Evolutionary conservation across 164 flowering plant species (phyloP).

Genomic region (Nelumbo lutea): DNA sequence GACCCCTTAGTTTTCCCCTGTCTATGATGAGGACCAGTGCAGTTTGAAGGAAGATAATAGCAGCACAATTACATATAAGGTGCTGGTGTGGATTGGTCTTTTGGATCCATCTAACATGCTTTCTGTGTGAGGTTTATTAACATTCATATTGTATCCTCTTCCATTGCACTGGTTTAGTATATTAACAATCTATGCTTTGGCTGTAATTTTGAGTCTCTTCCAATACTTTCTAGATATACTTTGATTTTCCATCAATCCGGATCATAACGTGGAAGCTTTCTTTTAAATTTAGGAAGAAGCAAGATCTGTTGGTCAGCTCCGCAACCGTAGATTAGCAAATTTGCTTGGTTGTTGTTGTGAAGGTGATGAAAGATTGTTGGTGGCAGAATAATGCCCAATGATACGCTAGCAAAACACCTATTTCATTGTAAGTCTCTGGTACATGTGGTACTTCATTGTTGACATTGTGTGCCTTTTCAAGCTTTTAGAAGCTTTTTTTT

Average conservation of each 20-base stretch:
- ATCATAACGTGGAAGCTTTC: not conserved
- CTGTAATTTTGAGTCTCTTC: not conserved
- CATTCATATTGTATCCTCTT: too few species aligned
- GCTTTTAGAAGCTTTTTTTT: not conserved
- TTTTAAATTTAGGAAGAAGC: conserved; percentile 75
- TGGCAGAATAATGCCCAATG: conserved; percentile 93
- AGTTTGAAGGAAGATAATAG: too few species aligned
- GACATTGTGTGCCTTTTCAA: not conserved
- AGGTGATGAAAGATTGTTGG: conserved; percentile 83
- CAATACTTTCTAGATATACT: not conserved
- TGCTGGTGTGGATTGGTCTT: too few species aligned
- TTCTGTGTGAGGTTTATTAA: too few species aligned
- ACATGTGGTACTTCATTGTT: not conserved
- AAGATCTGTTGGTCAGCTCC: conserved; percentile 81
- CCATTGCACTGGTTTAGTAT: too few species aligned
- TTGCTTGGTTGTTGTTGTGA: conserved; percentile 88
- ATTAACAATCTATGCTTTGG: not conserved
- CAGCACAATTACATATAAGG: too few species aligned
- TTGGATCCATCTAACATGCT: too few species aligned
- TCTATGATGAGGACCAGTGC: too few species aligned
- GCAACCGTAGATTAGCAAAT: conserved; percentile 75
- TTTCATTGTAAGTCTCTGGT: conserved; percentile 72
- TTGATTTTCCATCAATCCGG: not conserved
- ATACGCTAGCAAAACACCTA: conserved; percentile 85
- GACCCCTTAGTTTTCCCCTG: too few species aligned